phyloP scores from a whole-genome alignment of 2,329 filamentous ascomycete species.

The Epichloe festucae region DNA sequence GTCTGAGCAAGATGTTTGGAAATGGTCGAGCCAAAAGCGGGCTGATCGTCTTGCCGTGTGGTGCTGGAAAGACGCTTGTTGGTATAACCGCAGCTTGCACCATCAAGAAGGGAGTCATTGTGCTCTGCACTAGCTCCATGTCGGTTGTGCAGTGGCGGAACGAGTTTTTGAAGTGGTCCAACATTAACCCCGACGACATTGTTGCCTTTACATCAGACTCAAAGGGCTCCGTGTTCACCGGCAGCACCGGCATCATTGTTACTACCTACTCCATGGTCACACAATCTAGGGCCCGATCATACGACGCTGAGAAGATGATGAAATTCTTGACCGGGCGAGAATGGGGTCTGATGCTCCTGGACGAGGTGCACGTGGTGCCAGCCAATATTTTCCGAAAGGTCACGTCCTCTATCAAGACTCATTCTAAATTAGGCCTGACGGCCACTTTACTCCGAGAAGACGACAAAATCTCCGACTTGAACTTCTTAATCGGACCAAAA shows the following conservation, averaged over 20 bases:
- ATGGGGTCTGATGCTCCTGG: constrained; percentile 94
- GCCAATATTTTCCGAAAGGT: constrained; percentile 94
- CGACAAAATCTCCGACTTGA: constrained; percentile 94
- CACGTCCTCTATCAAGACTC: constrained; percentile 82
- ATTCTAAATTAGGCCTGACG: constrained; percentile 88
- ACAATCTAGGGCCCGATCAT: constrained; percentile 70
- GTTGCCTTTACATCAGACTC: constrained; percentile 90
- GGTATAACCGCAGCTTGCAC: constrained; percentile 98
- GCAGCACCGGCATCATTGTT: constrained; percentile 90
- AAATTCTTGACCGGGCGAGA: constrained; percentile 78
- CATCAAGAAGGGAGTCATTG: constrained; percentile 91
- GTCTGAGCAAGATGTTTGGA: constrained; percentile 97
- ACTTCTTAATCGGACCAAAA: constrained; percentile 95
- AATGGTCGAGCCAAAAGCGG: constrained; percentile 95
- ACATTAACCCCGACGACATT: constrained; percentile 83
- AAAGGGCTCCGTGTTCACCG: constrained; percentile 65
- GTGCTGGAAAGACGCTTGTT: constrained; percentile 91
- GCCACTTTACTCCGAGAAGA: constrained; percentile 91
- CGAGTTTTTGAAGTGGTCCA: constrained; percentile 97
- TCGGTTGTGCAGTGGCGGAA: constrained; percentile 93
- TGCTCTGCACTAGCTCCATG: constrained; percentile 95
- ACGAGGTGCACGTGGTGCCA: constrained; percentile 96
- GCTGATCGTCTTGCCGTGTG: constrained; percentile 92
- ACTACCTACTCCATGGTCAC: constrained; percentile 99
- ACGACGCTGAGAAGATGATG: constrained; percentile 97